phyloP scores from a whole-genome alignment of 768 basidiomycete genomes.

The Tephrocybe sp. region DNA sequence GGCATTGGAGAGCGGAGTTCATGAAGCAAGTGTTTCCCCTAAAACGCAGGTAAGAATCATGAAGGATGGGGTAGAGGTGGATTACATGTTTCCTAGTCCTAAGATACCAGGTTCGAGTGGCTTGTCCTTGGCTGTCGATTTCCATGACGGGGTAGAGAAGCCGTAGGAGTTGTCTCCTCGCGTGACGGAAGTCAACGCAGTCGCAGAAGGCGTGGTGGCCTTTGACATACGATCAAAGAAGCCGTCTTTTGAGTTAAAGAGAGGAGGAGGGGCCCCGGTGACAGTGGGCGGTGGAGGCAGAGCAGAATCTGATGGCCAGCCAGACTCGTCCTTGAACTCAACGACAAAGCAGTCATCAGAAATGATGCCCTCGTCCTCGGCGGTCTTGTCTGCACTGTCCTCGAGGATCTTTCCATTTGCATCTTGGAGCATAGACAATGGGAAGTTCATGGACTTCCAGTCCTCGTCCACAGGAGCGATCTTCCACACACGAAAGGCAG shows the following conservation, averaged over 20 bases:
- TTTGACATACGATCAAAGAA: slow-evolving; percentile 49
- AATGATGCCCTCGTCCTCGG: slow-evolving; percentile 60
- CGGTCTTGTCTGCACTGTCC: slow-evolving; percentile 39
- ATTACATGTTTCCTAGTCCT: slow-evolving; percentile 87
- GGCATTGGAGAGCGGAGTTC: slow-evolving; percentile 97
- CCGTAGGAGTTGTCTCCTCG: slow-evolving; percentile 19
- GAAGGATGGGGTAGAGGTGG: neutral
- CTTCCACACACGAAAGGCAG: slow-evolving; percentile 66
- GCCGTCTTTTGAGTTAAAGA: slow-evolving; percentile 53
- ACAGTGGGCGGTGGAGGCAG: slow-evolving; percentile 17
- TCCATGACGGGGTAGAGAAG: slow-evolving; percentile 28
- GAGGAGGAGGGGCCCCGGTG: slow-evolving; percentile 34
- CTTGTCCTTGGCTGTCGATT: slow-evolving; percentile 35
- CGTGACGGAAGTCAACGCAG: slow-evolving; percentile 18
- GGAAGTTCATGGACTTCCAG: slow-evolving; percentile 33
- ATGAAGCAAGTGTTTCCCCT: slow-evolving; percentile 99
- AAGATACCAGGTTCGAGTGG: slow-evolving; percentile 70
- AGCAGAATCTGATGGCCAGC: slow-evolving; percentile 54
- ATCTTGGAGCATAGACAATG: slow-evolving; percentile 27
- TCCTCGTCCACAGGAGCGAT: slow-evolving; percentile 40
- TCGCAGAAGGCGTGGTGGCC: slow-evolving; percentile 1
- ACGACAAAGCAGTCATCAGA: slow-evolving; percentile 72
- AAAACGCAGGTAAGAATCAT: slow-evolving; percentile 16
- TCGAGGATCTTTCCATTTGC: slow-evolving; percentile 42
- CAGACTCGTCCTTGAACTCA: slow-evolving; percentile 63